Percentiles rank a stretch among this genome's conserved stretches.
Evolutionary conservation across 2,329 filamentous ascomycete genomes (phyloP).

Genomic region (Penicillium sp.): DNA sequence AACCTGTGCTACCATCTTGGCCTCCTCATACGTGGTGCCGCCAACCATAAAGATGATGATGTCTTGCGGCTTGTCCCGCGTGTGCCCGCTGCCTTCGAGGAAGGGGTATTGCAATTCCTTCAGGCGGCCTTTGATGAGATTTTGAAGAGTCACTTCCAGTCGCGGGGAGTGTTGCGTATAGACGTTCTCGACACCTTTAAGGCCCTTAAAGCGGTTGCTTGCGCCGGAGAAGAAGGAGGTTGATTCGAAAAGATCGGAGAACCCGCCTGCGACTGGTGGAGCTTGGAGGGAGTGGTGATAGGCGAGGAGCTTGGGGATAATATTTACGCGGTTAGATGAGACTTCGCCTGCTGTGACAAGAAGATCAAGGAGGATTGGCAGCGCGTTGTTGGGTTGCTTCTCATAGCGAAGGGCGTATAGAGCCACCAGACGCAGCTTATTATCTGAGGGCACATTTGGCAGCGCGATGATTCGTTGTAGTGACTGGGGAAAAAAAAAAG

Average conservation of each 20-base stretch:
- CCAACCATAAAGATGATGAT: slow-evolving; percentile 93
- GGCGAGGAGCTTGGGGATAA: slow-evolving; percentile 75
- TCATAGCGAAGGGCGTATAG: slow-evolving; percentile 94
- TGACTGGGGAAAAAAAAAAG: slow-evolving; percentile 50
- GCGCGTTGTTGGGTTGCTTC: slow-evolving; percentile 77
- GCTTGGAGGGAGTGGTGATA: slow-evolving; percentile 87
- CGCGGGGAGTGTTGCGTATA: slow-evolving; percentile 96
- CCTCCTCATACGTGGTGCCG: slow-evolving; percentile 93
- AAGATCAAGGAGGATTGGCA: slow-evolving; percentile 82
- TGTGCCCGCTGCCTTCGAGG: slow-evolving; percentile 80
- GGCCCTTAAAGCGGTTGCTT: slow-evolving; percentile 81
- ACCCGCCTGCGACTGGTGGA: slow-evolving; percentile 70
- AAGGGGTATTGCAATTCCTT: slow-evolving; percentile 90
- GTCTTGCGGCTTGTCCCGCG: slow-evolving; percentile 93
- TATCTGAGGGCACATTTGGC: slow-evolving; percentile 70
- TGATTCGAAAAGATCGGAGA: slow-evolving; percentile 89
- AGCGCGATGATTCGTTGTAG: slow-evolving; percentile 84
- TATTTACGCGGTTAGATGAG: slow-evolving; percentile 68
- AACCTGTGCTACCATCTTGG: slow-evolving; percentile 90
- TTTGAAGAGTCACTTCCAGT: slow-evolving; percentile 82
- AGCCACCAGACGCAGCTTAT: slow-evolving; percentile 85
- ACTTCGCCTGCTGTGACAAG: slow-evolving; percentile 81
- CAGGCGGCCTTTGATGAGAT: slow-evolving; percentile 85
- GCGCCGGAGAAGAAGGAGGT: slow-evolving; percentile 88
- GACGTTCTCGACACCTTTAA: slow-evolving; percentile 97